A percentile compares a stretch with the other conserved stretches of the same genome.
phyloP scores from a whole-genome alignment of 495 filamentous ascomycete genomes.

The Hypoxylon fragiforme region DNA sequence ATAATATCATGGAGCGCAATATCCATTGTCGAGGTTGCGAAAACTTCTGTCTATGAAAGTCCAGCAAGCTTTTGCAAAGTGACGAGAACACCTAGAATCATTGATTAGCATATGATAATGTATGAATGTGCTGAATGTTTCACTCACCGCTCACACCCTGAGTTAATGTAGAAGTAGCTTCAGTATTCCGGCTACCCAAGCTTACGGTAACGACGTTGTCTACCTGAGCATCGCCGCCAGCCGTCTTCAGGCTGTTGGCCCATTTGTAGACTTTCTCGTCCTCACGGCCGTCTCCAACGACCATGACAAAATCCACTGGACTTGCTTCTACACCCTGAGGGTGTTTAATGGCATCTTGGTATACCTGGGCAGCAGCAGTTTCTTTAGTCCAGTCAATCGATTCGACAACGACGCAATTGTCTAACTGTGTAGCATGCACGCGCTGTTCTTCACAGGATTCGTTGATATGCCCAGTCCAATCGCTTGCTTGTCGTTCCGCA shows the following conservation, averaged over 20 bases:
- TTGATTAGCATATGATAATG: slow-evolving; percentile 13
- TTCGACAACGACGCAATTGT: slow-evolving; percentile 78
- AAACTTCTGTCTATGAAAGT: slow-evolving; percentile 32
- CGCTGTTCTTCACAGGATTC: slow-evolving; percentile 81
- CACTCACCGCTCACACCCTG: slow-evolving; percentile 84
- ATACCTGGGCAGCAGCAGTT: slow-evolving; percentile 73
- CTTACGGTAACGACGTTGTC: slow-evolving; percentile 78
- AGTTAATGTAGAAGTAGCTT: slow-evolving; percentile 80
- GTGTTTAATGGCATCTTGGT: slow-evolving; percentile 57
- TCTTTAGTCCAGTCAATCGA: slow-evolving; percentile 79
- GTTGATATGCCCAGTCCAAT: slow-evolving; percentile 91
- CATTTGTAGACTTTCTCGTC: slow-evolving; percentile 92
- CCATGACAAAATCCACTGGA: slow-evolving; percentile 80
- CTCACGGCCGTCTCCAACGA: slow-evolving; percentile 84
- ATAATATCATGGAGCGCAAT: slow-evolving; percentile 2
- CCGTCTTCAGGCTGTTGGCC: slow-evolving; percentile 78
- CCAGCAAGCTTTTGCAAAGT: slow-evolving; percentile 51
- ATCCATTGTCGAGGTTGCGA: slow-evolving; percentile 4
- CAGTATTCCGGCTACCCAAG: slow-evolving; percentile 81
- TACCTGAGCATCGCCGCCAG: slow-evolving; percentile 51
- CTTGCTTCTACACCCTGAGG: slow-evolving; percentile 44
- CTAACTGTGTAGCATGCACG: slow-evolving; percentile 80
- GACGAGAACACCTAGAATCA: slow-evolving; percentile 48
- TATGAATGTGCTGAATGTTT: too few species aligned
- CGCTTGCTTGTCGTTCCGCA: slow-evolving; percentile 75